phyloP scores from a whole-genome alignment of 495 filamentous ascomycete genomes.

The Darksidea phi region DNA sequence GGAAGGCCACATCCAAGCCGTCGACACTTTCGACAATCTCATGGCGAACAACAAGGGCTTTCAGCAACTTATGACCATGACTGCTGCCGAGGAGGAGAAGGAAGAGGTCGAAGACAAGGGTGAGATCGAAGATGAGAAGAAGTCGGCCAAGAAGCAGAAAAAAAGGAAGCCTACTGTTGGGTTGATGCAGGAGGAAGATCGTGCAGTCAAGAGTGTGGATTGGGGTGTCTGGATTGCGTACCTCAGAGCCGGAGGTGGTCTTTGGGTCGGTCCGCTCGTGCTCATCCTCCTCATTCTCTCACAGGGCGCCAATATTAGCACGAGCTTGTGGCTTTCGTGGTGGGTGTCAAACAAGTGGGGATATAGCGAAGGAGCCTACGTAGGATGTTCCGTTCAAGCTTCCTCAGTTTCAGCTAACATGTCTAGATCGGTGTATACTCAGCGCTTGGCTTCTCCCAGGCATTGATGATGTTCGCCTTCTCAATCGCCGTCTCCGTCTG shows the following conservation, averaged over 20 bases:
- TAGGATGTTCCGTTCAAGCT: constrained; percentile 29
- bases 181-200: constrained; percentile 90
- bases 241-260: constrained; percentile 71
- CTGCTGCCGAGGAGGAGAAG: constrained; percentile 67
- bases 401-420: constrained; percentile 16
- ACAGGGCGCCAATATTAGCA: constrained; percentile 81
- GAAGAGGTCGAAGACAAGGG: constrained; percentile 47
- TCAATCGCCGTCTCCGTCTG: constrained; percentile 67
- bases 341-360: constrained; percentile 79
- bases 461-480: constrained; percentile 75
- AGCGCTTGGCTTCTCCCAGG: constrained; percentile 67
- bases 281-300: constrained; percentile 64
- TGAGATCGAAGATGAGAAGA: constrained; percentile 45
- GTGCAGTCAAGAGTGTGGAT: constrained; percentile 74
- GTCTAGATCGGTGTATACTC: constrained; percentile 76
- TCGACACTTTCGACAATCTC: constrained; percentile 85
- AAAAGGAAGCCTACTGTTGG: constrained; percentile 58
- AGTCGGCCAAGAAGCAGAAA: constrained; percentile 59
- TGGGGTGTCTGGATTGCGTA: constrained; percentile 84
- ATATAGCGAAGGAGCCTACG: constrained; percentile 64
- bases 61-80: constrained; percentile 77
- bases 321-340: constrained; percentile 87
- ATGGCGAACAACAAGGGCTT: constrained; percentile 74
- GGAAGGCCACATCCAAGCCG: constrained; percentile 72
- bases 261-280: constrained; percentile 66